phyloP scores from a whole-genome alignment of 495 filamentous ascomycete species.

The Bathelium albidoporum region DNA sequence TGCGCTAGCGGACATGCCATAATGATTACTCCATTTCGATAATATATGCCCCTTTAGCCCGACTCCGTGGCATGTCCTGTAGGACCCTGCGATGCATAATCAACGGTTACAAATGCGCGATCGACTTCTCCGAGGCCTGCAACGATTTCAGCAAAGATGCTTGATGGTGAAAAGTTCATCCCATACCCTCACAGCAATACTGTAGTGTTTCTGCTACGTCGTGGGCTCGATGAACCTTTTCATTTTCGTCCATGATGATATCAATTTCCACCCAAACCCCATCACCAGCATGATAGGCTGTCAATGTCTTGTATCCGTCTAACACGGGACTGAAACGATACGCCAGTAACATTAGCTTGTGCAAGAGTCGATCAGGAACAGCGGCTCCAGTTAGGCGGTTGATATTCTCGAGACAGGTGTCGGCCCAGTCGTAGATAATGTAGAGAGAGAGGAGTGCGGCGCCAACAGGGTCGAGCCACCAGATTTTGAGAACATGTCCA shows the following conservation, averaged over 20 bases:
- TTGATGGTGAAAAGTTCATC: no score
- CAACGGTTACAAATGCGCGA: constrained; percentile 39
- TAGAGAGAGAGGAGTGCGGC: constrained; percentile 38
- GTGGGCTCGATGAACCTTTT: constrained; percentile 32
- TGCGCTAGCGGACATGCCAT: no score
- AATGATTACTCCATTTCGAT: no score
- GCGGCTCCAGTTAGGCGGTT: constrained; percentile 34
- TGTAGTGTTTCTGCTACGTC: constrained; percentile 43
- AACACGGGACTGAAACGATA: constrained; percentile 38
- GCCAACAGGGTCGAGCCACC: constrained; percentile 42
- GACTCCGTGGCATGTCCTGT: background rate
- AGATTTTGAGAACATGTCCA: constrained; percentile 31
- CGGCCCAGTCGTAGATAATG: constrained; percentile 41
- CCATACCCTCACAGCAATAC: constrained; percentile 34
- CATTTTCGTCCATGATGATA: constrained; percentile 35
- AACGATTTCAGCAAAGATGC: constrained; percentile 12
- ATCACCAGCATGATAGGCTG: constrained; percentile 40
- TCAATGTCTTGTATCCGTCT: constrained; percentile 37
- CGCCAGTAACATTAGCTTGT: constrained; percentile 39
- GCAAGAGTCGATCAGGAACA: constrained; percentile 23
- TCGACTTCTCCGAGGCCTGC: constrained; percentile 35
- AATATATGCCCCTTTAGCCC: background rate
- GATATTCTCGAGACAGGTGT: constrained; percentile 39
- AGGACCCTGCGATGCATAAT: constrained; percentile 19
- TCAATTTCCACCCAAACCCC: constrained; percentile 42